A percentile compares a stretch with the other conserved stretches of the same genome.
These are phyloP conservation scores for Alisma plantagoaquatica DNA, from an alignment of 106 monocot genomes.

Conservation along the genomic window DNA sequence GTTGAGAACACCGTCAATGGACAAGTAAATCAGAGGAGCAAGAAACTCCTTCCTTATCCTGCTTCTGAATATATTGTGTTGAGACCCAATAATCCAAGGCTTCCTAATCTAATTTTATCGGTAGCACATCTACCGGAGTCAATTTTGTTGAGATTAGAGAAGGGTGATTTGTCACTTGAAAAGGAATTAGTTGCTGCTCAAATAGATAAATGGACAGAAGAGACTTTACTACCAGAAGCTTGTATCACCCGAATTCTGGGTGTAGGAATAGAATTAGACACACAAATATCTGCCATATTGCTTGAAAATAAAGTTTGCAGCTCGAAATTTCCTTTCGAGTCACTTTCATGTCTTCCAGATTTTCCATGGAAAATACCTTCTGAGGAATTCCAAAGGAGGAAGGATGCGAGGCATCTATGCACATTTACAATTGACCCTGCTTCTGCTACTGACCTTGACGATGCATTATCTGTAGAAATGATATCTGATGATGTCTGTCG, in stretches of 20 bases:
- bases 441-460: constrained; percentile 76
- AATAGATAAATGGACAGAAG: constrained; percentile 66
- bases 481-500: constrained; percentile 40
- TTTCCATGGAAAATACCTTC: constrained; percentile 48
- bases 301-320: constrained; percentile 68
- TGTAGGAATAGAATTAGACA: constrained; percentile 56
- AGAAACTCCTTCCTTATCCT: constrained; percentile 4
- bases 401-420: constrained; percentile 63
- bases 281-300: constrained; percentile 81
- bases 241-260: constrained; percentile 43
- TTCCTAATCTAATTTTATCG: constrained; percentile 58
- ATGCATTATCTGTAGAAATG: constrained; percentile 81
- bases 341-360: constrained; percentile 48
- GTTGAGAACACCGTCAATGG: constrained; percentile 14
- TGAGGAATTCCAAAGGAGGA: constrained; percentile 47
- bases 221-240: constrained; percentile 41
- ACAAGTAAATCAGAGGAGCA: constrained; percentile 19
- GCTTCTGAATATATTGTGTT: constrained; percentile 24
- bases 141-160: constrained; percentile 32
- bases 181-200: constrained; percentile 62
- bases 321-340: constrained; percentile 44
- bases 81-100: constrained; percentile 56
- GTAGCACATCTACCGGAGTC: constrained; percentile 35
- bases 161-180: constrained; percentile 42
- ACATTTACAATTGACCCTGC: constrained; percentile 80